Base-by-base conservation (phyloP, 352 stramenopile genomes). In the Discostella stelligera region DNA sequence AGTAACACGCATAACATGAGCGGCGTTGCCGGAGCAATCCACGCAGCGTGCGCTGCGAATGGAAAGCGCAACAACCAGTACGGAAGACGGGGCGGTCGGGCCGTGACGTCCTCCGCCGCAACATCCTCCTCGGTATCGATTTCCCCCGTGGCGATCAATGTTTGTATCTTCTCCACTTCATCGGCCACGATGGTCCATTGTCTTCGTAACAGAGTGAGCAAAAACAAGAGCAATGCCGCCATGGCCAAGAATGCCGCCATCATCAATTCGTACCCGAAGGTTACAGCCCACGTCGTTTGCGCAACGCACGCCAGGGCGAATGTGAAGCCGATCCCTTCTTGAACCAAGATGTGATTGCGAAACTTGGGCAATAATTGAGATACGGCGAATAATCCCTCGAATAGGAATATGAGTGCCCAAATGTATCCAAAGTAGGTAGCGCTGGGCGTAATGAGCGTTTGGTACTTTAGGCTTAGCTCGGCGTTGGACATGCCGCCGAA, bases 1-100 rank as follows among this genome's bases (percentile, higher is more conserved):
- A 89, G 70, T 3, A 87, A 23, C 18, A 90, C 80, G 68, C 82
- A 85, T 0, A 87, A 18, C 84, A 92, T 92, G 4, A 91, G 56
- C 0, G 83, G 54, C 7, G 77, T 80, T 25, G 80, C 82, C 0
- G 84, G 74, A 30, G 80, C 66, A 62, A 90, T 87, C 89, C 89
- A 94, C 27, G 77, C 87, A 23, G 50, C 69, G 77, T 92, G 86
- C 16, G 92, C 66, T 3, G 78, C 60, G 66, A 93, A 91, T 23
- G 85, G 83, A 74, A 92, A 91, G 20, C 85, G 77, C 21, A 92
- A 67, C 2, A 90, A 37, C 75, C 63, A 91, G 50, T 83, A 91
- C 21, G 70, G 21, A 13, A 74, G 63, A 48, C 48, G 58, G 10
- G 66, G 66, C 41, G 62, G 37, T 27, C 7, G 18, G 18, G 64